Base-by-base conservation (phyloP, 495 filamentous ascomycete genomes). In the Penicillium canescens region DNA sequence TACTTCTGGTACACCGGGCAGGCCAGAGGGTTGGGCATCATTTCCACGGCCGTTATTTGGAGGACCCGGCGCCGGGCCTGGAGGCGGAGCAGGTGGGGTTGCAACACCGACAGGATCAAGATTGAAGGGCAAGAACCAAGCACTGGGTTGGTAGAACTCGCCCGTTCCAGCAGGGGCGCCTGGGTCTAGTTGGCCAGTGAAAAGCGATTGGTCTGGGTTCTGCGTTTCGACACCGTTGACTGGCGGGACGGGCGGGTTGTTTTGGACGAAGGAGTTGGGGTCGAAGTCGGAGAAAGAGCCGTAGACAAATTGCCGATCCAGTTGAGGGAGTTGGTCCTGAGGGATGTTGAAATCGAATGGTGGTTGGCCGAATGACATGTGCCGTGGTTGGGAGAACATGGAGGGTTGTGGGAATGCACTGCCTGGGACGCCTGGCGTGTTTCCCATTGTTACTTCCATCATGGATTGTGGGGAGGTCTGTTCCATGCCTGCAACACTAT, bases 51-150 rank as follows among this genome's bases (percentile, higher is more conserved):
- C 49, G 28, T 31, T 7, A 18, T 44, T 46, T 23, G 44, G 48
- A 13, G 50, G 20, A 2, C 39, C 23, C 20, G 43, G 23, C 8
- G 24, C 42, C 3, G 46, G 60, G 40, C 14, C 35, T 13, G 39
- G 57, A 39, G 41, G 63, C 52, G 11, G 68, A 45, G 38, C 39
- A 54, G 61, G 55, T 23, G 50, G 51, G 26, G 14, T 49, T 5
- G 20, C 54, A 24, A 26, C 58, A 35, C 66, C 64, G 31, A 74
- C 49, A 4, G 89, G 90, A 56, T 91, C 88, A 72, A 93, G 83
- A 62, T 96, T 97, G 73, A 96, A 97, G 3, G 92, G 92, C 75
- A 96, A 85, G 70, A 96, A 96, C 92, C 92, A 97, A 20, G 92
- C 91, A 48, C 86, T 91, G 2, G 87, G 73, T 38, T 80, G 76